Base-by-base conservation (phyloP, 2,329 filamentous ascomycete genomes). In the Thielaviopsis populi region DNA sequence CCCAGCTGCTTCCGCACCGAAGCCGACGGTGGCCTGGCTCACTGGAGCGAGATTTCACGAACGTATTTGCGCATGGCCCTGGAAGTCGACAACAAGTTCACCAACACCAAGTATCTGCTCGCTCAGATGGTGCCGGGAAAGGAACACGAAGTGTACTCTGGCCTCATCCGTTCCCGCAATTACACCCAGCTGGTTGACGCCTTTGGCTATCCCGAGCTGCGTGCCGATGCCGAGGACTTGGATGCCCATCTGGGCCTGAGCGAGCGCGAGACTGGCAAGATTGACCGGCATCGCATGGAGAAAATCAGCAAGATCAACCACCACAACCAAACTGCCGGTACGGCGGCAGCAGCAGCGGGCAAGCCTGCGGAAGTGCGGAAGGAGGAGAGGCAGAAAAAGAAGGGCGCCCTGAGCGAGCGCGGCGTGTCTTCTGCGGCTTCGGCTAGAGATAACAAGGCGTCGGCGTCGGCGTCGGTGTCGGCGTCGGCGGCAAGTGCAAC, bases 51-150 rank as follows among this genome's bases (percentile, higher is more conserved):
- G 60, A 85, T 95, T 1, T 88, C 88, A 2, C 80, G 83, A 67
- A 80, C 85, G 67, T 97, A 96, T 72, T 72, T 97, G 68, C 80
- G 81, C 67, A 81, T 80, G 40, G 81, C 85, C 37, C 78, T 99
- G 69, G 83, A 88, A 64, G 83, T 90, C 13, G 85, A 92, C 71
- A 97, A 99, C 73, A 84, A 85, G 67, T 94, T 86, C 73, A 87
- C 88, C 54, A 99, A 99, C 75, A 96, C 91, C 4, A 99, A 99
- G 73, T 99, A 88, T 72, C 78, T 94, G 40, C 82, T 99, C 33
- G 83, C 83, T 50, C 89, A 96, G 73, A 82, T 96, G 74, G 83
- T 97, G 27, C 90, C 91, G 0, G 90, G 91, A 17, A 95, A 91
- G 72, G 78, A 83, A 59, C 64, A 66, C 6, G 77, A 81, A 46